Conservation (phyloP, 2,329 filamentous ascomycete species). For the Penicillium sp. region DNA sequence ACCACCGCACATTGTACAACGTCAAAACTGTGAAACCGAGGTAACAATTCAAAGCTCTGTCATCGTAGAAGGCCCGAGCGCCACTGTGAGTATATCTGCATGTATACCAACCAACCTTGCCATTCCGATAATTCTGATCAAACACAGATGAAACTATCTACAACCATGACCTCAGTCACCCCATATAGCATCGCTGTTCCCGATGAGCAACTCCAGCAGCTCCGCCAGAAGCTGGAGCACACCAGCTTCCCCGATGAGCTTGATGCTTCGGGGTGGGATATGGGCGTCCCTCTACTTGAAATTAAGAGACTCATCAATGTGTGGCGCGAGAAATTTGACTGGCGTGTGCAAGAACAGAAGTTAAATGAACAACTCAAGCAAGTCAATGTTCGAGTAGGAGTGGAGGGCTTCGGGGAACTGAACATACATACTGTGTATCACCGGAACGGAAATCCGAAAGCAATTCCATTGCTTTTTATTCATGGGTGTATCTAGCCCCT, state of each 20-base stretch:
- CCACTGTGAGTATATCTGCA: neutral
- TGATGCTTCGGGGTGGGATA: conserved; percentile 53
- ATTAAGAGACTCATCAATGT: conserved; percentile 58
- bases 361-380: conserved; percentile 62
- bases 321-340: conserved; percentile 61
- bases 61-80: conserved; percentile 2
- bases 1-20: neutral
- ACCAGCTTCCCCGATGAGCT: conserved; percentile 60
- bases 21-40: conserved; percentile 1
- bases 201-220: conserved; percentile 52
- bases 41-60: neutral
- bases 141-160: neutral
- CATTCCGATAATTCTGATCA: neutral
- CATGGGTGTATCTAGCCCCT: conserved; percentile 56
- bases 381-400: conserved; percentile 53
- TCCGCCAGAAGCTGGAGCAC: conserved; percentile 57
- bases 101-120: neutral
- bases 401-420: conserved; percentile 60
- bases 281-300: conserved; percentile 57
- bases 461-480: conserved; percentile 66
- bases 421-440: conserved; percentile 67
- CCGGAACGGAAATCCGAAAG: conserved; percentile 49
- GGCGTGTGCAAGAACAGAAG: conserved; percentile 58
- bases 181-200: conserved; percentile 55
- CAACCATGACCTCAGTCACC: conserved; percentile 19